Conservation (phyloP, 2,329 filamentous ascomycete genomes). For the Trichoderma hamatum region DNA sequence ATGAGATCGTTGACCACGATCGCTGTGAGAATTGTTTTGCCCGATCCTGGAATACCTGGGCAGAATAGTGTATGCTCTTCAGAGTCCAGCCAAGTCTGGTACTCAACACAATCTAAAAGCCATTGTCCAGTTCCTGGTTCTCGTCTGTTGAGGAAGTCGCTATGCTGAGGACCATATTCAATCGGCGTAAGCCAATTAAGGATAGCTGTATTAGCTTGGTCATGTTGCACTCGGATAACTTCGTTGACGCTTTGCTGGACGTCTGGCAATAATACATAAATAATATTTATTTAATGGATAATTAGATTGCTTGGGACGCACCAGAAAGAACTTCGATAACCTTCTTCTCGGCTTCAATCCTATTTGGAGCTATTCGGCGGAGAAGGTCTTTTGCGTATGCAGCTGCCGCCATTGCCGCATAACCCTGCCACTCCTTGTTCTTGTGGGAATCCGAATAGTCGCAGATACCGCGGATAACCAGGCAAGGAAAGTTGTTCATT, state of each 20-base stretch:
- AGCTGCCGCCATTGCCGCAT: background rate
- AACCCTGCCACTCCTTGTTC: background rate
- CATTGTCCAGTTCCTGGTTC: background rate
- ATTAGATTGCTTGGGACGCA: background rate
- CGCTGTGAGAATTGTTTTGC: background rate
- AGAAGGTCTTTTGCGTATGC: background rate
- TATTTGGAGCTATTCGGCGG: background rate
- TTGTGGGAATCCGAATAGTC: background rate
- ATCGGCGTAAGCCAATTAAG: background rate
- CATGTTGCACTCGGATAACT: background rate
- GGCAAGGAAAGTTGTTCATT: background rate
- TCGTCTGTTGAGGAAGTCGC: background rate
- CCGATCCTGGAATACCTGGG: background rate
- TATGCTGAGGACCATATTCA: background rate
- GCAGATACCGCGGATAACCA: background rate
- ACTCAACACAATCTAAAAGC: background rate
- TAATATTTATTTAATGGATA: background rate
- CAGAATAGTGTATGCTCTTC: background rate
- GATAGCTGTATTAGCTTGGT: background rate
- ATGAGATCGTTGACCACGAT: background rate
- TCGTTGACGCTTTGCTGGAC: background rate
- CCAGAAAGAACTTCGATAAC: background rate
- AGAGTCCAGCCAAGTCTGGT: background rate
- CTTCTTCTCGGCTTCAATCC: background rate
- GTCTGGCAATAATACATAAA: background rate